phyloP scores from a whole-genome alignment of 371 early-diverging fungal genomes.

The Mortierella sp. region DNA sequence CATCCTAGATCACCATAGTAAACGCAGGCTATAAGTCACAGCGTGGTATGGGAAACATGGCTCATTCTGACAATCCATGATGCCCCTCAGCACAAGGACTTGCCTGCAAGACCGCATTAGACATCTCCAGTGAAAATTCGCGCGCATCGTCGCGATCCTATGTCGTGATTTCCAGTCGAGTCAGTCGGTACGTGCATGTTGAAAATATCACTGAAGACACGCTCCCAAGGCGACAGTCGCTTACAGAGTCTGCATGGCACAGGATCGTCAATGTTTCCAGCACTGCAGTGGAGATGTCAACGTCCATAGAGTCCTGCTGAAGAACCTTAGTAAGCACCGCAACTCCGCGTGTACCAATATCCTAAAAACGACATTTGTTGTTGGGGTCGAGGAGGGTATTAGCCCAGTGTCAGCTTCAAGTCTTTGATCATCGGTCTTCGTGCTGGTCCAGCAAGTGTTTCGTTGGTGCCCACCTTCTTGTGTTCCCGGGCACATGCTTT shows the following conservation, averaged over 20 bases:
- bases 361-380: constrained; percentile 56
- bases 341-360: constrained; percentile 86
- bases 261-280: constrained; percentile 87
- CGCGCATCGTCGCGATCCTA: constrained; percentile 51
- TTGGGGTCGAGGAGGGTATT: neutral
- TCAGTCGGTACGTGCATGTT: too few relatives aligned
- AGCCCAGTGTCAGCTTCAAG: neutral
- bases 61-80: too few relatives aligned
- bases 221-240: neutral
- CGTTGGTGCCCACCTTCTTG: constrained; percentile 60
- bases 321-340: constrained; percentile 78
- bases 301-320: constrained; percentile 82
- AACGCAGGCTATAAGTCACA: too few relatives aligned
- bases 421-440: neutral
- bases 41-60: too few relatives aligned
- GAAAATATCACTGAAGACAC: neutral
- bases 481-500: constrained; percentile 89
- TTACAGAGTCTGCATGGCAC: constrained; percentile 67
- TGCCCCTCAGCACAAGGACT: neutral
- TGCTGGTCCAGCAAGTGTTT: neutral
- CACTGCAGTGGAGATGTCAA: constrained; percentile 83
- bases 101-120: constrained; percentile 34
- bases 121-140: constrained; percentile 47
- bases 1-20: constrained; percentile 66
- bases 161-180: too few relatives aligned